Conservation (phyloP, 169 alveolate genomes). For the Plasmodium gonderi region DNA sequence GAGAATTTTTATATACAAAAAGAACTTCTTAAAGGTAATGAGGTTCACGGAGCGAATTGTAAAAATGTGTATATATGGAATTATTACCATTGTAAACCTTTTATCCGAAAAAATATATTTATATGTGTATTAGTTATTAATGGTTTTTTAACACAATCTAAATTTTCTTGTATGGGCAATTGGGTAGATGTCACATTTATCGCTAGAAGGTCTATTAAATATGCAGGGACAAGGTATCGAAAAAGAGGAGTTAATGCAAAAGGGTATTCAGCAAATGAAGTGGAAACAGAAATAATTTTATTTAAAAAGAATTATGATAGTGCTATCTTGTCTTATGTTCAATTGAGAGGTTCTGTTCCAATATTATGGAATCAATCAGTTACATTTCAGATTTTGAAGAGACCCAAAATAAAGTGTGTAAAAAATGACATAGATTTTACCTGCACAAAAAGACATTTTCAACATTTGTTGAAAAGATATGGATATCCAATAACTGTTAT, state of each 20-base stretch:
- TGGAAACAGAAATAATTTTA: conserved; percentile 95
- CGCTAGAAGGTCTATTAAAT: conserved; percentile 92
- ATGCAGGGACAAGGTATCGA: conserved; percentile 96
- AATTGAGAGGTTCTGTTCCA: conserved; percentile 97
- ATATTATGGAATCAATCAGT: conserved; percentile 91
- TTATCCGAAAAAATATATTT: conserved; percentile 29
- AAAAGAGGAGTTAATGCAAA: conserved; percentile 93
- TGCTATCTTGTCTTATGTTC: conserved; percentile 90
- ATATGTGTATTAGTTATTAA: conserved; percentile 75
- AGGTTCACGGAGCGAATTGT: conserved; percentile 49
- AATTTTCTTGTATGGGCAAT: conserved; percentile 75
- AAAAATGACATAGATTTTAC: conserved; percentile 87
- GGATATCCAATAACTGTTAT: conserved; percentile 80
- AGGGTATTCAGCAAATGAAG: conserved; percentile 93
- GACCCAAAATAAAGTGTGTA: conserved; percentile 83
- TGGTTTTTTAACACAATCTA: conserved; percentile 79
- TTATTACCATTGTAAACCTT: conserved; percentile 62
- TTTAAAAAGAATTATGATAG: conserved; percentile 79
- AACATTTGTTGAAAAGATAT: conserved; percentile 48
- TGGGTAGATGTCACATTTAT: conserved; percentile 81
- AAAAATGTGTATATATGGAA: conserved; percentile 78
- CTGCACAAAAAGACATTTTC: conserved; percentile 73
- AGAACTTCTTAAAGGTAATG: conserved; percentile 44
- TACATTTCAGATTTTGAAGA: conserved; percentile 75
- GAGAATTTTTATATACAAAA: conserved; percentile 36